Evolutionary conservation across 441 rosid genomes (phyloP).

Genomic region (Bocquillonia castaneifolia): DNA sequence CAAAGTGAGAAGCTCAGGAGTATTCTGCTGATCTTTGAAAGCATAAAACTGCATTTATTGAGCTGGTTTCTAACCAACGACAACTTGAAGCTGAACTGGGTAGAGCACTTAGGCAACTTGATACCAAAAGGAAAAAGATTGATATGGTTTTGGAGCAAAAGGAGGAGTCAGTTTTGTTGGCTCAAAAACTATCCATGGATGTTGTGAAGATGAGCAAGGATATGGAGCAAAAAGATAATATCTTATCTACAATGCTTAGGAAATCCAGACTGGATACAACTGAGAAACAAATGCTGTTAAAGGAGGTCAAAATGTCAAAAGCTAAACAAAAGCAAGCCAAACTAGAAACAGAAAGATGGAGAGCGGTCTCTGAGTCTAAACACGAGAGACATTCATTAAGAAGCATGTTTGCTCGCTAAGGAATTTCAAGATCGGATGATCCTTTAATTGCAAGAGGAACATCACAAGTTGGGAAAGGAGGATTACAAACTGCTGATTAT

Average conservation of each 20-base stretch:
- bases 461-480: slow-evolving; percentile 32
- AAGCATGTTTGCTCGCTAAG: slow-evolving; percentile 56
- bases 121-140: slow-evolving; percentile 55
- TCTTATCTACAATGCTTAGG: slow-evolving; percentile 69
- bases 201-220: slow-evolving; percentile 51
- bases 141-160: slow-evolving; percentile 40
- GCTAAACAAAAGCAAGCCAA: slow-evolving; percentile 66
- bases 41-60: slow-evolving; percentile 84
- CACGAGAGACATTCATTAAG: slow-evolving; percentile 62
- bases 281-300: slow-evolving; percentile 62
- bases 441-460: slow-evolving; percentile 30
- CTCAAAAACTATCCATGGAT: slow-evolving; percentile 57
- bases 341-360: slow-evolving; percentile 55
- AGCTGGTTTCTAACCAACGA: slow-evolving; percentile 82
- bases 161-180: slow-evolving; percentile 47
- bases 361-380: slow-evolving; percentile 46
- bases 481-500: slow-evolving; percentile 30
- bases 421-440: slow-evolving; percentile 33
- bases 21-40: slow-evolving; percentile 70
- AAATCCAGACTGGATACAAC: slow-evolving; percentile 57
- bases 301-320: slow-evolving; percentile 54
- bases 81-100: slow-evolving; percentile 82
- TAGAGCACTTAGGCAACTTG: slow-evolving; percentile 60
- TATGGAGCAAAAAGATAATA: slow-evolving; percentile 73
- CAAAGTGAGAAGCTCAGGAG: slow-evolving; percentile 54